Evolutionary conservation across 2,329 filamentous ascomycete genomes (phyloP), one percentile per base, ranked within the genome.

Genomic region (Curvularia hawaiiensis): DNA sequence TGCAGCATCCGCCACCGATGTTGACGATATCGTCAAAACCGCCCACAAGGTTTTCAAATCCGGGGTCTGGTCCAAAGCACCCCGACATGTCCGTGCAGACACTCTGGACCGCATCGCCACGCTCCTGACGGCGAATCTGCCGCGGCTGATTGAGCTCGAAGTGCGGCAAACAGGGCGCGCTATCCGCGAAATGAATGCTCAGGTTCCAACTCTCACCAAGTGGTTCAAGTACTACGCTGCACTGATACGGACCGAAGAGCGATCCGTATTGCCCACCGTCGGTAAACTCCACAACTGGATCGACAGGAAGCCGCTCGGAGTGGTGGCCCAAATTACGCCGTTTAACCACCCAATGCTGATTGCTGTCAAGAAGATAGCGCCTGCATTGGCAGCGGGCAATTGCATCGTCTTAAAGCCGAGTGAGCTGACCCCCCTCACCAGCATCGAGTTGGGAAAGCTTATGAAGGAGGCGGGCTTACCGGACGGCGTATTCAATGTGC

Each of bases 151-250:
- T 49, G 73, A 78, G 9, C 79, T 90, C 4, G 89, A 91, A 72
- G 86, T 89, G 8, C 78, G 74, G 33, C 88, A 91, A 72, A 91
- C 88, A 0, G 89, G 89, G 3, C 85, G 88, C 0, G 85, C 85
- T 0, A 79, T 88, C 28, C 85, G 88, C 26, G 89, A 91, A 71
- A 90, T 91, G 87, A 80, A 82, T 48, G 87, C 88, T 1, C 89
- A 91, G 70, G 84, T 89, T 5, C 84, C 85, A 0, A 85, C 84
- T 0, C 79, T 91, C 0, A 82, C 86, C 1, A 84, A 85, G 43
- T 91, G 88, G 88, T 86, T 91, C 75, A 85, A 84, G 58, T 91
- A 91, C 77, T 91, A 88, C 67, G 87, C 88, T 1, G 81, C 87
- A 0, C 70, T 90, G 1, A 80, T 89, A 31, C 84, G 88, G n/a